Conservation (phyloP, 805 yeast species). For the Citeromyces matritensis region DNA sequence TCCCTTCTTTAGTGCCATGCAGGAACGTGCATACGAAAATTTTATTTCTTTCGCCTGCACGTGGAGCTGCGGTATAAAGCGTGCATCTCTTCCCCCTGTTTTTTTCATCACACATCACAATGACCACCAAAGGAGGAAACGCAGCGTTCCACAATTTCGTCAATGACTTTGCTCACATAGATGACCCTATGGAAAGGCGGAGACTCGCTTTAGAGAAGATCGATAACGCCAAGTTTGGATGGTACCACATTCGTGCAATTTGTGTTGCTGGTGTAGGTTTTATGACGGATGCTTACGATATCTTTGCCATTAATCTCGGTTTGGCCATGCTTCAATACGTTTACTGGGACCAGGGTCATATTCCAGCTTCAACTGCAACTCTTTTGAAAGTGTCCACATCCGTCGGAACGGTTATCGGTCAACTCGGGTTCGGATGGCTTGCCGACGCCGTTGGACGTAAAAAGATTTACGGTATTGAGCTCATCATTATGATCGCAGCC, state of each 20-base stretch:
- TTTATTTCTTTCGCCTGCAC: no score
- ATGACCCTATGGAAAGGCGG: constrained; percentile 43
- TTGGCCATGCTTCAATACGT: constrained; percentile 56
- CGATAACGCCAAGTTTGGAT: constrained; percentile 40
- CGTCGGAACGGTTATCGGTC: constrained; percentile 78
- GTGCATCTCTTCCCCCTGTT: no score
- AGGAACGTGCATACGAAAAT: no score
- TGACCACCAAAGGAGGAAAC: constrained; percentile 24
- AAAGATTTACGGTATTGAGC: constrained; percentile 62
- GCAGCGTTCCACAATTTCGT: constrained; percentile 44
- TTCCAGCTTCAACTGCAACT: constrained; percentile 53
- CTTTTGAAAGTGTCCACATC: constrained; percentile 71
- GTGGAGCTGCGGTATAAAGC: no score
- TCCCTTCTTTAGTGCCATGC: no score
- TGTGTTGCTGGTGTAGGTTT: constrained; percentile 74
- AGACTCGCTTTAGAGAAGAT: constrained; percentile 45
- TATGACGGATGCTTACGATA: constrained; percentile 74
- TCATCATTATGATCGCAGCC: constrained; percentile 59
- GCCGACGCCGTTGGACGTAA: constrained; percentile 71
- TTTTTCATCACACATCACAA: no score
- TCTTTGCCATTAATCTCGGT: constrained; percentile 68
- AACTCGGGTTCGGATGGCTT: constrained; percentile 55
- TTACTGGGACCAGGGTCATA: constrained; percentile 35
- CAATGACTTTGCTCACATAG: constrained; percentile 37
- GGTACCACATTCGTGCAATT: constrained; percentile 43